phyloP scores from a whole-genome alignment of 1,284 basidiomycete species.

The Coniferiporia sulphurascens region DNA sequence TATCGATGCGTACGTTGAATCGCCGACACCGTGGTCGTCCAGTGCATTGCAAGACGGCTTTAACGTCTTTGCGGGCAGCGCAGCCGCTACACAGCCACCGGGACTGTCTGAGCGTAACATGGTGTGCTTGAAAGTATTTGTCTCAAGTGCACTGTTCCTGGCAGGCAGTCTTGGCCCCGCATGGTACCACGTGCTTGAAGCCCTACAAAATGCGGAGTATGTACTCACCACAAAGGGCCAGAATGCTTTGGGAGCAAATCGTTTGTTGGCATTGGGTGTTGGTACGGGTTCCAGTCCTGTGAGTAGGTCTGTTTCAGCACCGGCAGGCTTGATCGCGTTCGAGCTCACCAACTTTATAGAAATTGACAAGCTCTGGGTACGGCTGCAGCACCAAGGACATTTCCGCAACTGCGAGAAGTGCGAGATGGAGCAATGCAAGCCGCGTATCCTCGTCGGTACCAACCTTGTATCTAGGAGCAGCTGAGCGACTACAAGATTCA shows the following conservation, averaged over 20 bases:
- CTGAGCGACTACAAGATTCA: conserved; percentile 75
- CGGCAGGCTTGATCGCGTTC: too few species aligned
- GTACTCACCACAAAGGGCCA: conserved; percentile 64
- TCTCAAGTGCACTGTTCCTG: conserved; percentile 77
- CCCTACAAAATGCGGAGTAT: conserved; percentile 89
- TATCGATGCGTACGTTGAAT: conserved; percentile 64
- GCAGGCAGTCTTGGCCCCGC: conserved; percentile 80
- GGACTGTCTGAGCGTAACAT: conserved; percentile 85
- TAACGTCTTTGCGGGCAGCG: conserved; percentile 30
- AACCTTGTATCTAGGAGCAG: conserved; percentile 89
- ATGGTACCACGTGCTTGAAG: conserved; percentile 90
- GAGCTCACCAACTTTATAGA: too few species aligned
- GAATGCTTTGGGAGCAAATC: conserved; percentile 26
- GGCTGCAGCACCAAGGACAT: too few species aligned
- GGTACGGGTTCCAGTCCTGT: conserved; percentile 27
- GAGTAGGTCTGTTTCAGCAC: conserved; percentile 34
- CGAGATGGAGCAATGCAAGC: too few species aligned
- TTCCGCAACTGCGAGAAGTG: too few species aligned
- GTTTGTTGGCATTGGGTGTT: conserved; percentile 36
- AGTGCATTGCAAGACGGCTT: conserved; percentile 72
- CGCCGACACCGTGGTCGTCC: conserved; percentile 56
- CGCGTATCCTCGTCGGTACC: too few species aligned
- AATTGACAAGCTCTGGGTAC: too few species aligned
- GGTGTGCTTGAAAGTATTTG: conserved; percentile 81
- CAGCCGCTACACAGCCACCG: conserved; percentile 45